Evolutionary conservation across 495 filamentous ascomycete genomes (phyloP).

Genomic region (Daldinia bambusicola): DNA sequence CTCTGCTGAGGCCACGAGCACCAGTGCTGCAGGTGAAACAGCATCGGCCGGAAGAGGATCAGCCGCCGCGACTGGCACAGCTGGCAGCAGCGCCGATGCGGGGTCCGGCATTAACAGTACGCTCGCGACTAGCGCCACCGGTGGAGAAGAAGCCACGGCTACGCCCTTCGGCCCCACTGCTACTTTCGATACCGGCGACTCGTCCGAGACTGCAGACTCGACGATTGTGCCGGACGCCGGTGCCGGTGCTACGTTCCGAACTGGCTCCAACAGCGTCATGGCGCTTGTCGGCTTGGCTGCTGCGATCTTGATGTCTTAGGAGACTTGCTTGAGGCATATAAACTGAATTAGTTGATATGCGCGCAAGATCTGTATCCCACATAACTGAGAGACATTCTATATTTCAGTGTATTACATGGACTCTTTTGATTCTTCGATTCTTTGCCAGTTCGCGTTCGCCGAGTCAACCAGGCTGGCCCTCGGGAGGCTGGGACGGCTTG

Average conservation of each 20-base stretch:
- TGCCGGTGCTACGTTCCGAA: constrained; percentile 15
- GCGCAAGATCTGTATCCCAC: neutral
- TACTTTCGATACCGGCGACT: constrained; percentile 36
- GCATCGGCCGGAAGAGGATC: neutral
- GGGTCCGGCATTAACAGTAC: constrained; percentile 21
- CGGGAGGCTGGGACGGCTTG: constrained; percentile 31
- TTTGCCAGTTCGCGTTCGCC: constrained; percentile 20
- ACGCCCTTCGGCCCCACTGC: constrained; percentile 40
- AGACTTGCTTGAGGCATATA: neutral
- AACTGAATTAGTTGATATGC: neutral
- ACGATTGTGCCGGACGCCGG: constrained; percentile 25
- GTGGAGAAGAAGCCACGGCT: constrained; percentile 34
- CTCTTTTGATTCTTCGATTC: constrained; percentile 9
- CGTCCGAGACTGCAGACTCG: constrained; percentile 13
- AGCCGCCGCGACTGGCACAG: neutral
- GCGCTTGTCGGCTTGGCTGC: constrained; percentile 33
- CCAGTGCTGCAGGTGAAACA: neutral
- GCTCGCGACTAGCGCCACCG: constrained; percentile 14
- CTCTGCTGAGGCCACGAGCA: neutral
- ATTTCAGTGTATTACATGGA: neutral
- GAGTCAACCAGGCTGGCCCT: constrained; percentile 35
- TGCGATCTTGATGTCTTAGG: constrained; percentile 28
- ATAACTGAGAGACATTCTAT: neutral
- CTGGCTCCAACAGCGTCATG: constrained; percentile 33
- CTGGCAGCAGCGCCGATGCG: constrained; percentile 13